Evolutionary conservation across 164 flowering plant genomes (phyloP).

Genomic region (Platanus orientalis): DNA sequence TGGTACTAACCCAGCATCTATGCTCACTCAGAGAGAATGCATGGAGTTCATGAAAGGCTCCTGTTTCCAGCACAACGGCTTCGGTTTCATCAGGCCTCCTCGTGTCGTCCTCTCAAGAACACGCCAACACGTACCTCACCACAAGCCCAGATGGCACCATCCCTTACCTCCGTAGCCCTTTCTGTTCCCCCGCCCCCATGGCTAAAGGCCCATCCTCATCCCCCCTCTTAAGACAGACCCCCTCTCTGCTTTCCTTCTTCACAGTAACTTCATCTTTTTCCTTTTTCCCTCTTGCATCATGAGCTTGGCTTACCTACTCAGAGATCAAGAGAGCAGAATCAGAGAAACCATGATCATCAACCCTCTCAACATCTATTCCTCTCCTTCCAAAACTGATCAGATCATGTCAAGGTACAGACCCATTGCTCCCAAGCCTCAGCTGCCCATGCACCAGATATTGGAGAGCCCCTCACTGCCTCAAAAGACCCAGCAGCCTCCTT

Average conservation of each 20-base stretch:
- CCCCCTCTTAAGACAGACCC: neutral
- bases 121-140: conserved; percentile 56
- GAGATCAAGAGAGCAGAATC: neutral
- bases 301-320: neutral
- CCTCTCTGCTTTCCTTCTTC: neutral
- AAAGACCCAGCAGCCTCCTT: conserved; percentile 41
- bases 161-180: conserved; percentile 19
- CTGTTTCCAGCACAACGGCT: neutral
- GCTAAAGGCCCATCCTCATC: conserved; percentile 11
- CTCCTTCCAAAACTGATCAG: conserved; percentile 65
- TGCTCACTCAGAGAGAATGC: neutral
- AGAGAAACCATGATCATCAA: conserved; percentile 40
- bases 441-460: conserved; percentile 7
- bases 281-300: neutral
- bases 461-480: conserved; percentile 22
- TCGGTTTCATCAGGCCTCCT: conserved; percentile 7
- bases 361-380: conserved; percentile 36
- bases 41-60: conserved; percentile 5
- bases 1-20: too few species aligned
- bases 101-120: conserved; percentile 29
- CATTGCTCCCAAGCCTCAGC: conserved; percentile 85
- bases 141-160: conserved; percentile 43
- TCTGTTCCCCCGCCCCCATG: conserved; percentile 40
- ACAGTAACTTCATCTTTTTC: neutral
- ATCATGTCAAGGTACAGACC: conserved; percentile 92